These are phyloP conservation scores for Leccinum truebloodii DNA, from an alignment of 768 basidiomycete species.

Conservation along the genomic window DNA sequence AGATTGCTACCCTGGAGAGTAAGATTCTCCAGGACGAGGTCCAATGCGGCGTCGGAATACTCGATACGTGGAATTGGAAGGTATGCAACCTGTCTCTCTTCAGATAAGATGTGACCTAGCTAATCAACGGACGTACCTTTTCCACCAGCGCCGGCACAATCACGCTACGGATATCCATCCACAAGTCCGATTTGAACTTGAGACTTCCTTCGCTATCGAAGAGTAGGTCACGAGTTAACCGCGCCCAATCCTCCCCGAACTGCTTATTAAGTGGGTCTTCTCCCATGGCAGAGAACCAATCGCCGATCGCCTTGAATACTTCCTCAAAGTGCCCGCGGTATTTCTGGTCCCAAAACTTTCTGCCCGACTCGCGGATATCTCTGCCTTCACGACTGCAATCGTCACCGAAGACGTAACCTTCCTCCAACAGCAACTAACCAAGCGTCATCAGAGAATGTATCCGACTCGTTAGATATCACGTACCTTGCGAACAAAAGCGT, in stretches of 20 bases:
- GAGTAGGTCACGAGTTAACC: constrained; percentile 81
- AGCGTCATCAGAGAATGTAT: background rate
- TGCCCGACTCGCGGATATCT: constrained; percentile 67
- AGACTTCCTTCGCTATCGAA: constrained; percentile 76
- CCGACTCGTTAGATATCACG: constrained; percentile 5
- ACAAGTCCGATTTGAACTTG: constrained; percentile 85
- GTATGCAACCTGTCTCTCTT: constrained; percentile 57
- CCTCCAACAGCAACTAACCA: constrained; percentile 67
- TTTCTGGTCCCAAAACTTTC: constrained; percentile 73
- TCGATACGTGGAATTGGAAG: constrained; percentile 93
- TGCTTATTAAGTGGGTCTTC: constrained; percentile 81
- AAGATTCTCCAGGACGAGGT: constrained; percentile 92
- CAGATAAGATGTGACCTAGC: background rate
- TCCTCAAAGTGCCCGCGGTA: constrained; percentile 79
- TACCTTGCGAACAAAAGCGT: constrained; percentile 67
- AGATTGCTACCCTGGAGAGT: constrained; percentile 86
- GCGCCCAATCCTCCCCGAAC: constrained; percentile 82
- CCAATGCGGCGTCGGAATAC: constrained; percentile 84
- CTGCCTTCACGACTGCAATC: constrained; percentile 65
- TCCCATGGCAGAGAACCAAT: constrained; percentile 85
- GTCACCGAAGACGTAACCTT: constrained; percentile 85
- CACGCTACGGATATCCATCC: constrained; percentile 84
- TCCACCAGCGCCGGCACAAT: constrained; percentile 80
- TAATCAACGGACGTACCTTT: constrained; percentile 46
- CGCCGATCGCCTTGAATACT: constrained; percentile 65